These are phyloP conservation scores for Trichophaea hybrida DNA, from an alignment of 2,329 filamentous ascomycete species.

Conservation along the genomic window DNA sequence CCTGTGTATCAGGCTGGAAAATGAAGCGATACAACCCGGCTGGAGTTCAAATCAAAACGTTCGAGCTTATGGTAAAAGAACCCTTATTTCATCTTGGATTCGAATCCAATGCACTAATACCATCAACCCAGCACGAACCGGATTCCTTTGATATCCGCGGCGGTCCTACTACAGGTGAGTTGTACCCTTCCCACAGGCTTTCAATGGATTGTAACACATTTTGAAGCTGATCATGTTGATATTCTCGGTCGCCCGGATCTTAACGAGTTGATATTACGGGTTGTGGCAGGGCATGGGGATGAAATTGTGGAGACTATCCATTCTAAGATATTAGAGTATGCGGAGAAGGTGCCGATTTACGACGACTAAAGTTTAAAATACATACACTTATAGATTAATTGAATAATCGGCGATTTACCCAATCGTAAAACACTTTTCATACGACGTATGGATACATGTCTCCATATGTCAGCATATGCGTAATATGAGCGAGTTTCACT, in stretches of 20 bases:
- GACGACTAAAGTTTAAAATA: constrained; percentile 39
- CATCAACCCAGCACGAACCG: constrained; percentile 52
- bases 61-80: constrained; percentile 55
- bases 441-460: too few species aligned
- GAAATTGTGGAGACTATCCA: constrained; percentile 62
- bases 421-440: too few species aligned
- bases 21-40: constrained; percentile 90
- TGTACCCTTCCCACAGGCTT: constrained; percentile 35
- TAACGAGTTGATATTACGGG: constrained; percentile 76
- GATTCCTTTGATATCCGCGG: constrained; percentile 76
- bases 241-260: constrained; percentile 78
- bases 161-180: constrained; percentile 46
- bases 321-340: constrained; percentile 70
- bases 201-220: constrained; percentile 33
- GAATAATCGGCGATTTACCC: too few species aligned
- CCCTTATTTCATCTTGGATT: too few species aligned
- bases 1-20: constrained; percentile 43
- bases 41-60: constrained; percentile 63
- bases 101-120: constrained; percentile 26
- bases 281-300: constrained; percentile 73
- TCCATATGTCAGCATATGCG: too few species aligned
- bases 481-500: too few species aligned
- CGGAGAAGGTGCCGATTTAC: constrained; percentile 67
- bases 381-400: not conserved
- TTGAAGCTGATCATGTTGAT: constrained; percentile 80